Conservation (phyloP, 2,329 filamentous ascomycete genomes). For the Phialophora expanda region DNA sequence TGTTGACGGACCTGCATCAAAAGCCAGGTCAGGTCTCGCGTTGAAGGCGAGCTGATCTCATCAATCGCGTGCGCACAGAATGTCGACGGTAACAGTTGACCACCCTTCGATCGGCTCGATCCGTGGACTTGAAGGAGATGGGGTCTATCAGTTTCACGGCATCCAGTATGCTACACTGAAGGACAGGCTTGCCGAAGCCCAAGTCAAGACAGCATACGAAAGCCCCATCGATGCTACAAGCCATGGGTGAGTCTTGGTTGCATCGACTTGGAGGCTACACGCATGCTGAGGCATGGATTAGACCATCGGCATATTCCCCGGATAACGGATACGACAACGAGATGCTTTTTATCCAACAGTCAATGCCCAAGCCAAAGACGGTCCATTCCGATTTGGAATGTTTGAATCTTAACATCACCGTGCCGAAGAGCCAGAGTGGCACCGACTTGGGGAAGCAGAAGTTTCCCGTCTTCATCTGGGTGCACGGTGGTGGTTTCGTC, state of each 20-base stretch:
- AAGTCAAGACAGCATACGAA: constrained; percentile 41
- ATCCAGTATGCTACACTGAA: constrained; percentile 48
- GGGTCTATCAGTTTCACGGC: constrained; percentile 45
- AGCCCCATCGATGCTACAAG: constrained; percentile 44
- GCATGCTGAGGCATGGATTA: constrained; percentile 26
- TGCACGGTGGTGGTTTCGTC: constrained; percentile 65
- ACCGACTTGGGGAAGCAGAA: constrained; percentile 54
- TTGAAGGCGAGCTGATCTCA: background rate
- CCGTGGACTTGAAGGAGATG: constrained; percentile 40
- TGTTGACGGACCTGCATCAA: background rate
- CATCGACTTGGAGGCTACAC: background rate
- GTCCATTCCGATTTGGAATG: constrained; percentile 56
- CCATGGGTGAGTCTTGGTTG: constrained; percentile 44
- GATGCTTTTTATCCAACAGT: constrained; percentile 56
- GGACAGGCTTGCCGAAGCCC: constrained; percentile 45
- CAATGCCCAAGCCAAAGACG: constrained; percentile 48
- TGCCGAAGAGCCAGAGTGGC: constrained; percentile 45
- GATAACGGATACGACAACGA: constrained; percentile 53
- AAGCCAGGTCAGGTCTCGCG: background rate
- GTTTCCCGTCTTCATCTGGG: constrained; percentile 63
- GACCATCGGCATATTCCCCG: constrained; percentile 50
- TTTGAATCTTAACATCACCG: constrained; percentile 59
- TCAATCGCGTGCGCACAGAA: constrained; percentile 4
- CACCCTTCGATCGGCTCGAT: constrained; percentile 43
- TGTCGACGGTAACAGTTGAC: constrained; percentile 37